Conservation (phyloP, 1,284 basidiomycete genomes). For the Melanopsichium pennsylvanicum region DNA sequence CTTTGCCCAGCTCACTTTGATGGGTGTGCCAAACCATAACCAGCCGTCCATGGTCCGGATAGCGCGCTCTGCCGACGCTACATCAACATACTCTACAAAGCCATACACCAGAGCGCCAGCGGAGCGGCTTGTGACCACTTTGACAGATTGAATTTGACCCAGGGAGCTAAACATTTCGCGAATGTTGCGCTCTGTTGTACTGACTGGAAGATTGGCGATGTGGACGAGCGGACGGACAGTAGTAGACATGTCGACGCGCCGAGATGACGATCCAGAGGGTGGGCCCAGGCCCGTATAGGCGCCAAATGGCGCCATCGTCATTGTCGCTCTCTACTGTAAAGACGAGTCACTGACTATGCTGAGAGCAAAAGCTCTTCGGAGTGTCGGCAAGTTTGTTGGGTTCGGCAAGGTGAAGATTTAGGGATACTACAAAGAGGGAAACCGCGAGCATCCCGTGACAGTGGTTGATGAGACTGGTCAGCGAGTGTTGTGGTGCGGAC, state of each 20-base stretch:
- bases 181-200: slow-evolving; percentile 78
- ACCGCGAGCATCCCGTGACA: too few relatives aligned
- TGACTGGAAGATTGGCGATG: slow-evolving; percentile 77
- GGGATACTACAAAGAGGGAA: too few relatives aligned
- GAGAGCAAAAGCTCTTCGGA: neutral
- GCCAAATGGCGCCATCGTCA: slow-evolving; percentile 20
- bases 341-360: neutral
- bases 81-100: slow-evolving; percentile 91
- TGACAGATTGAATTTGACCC: slow-evolving; percentile 92
- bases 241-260: slow-evolving; percentile 11
- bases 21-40: slow-evolving; percentile 88
- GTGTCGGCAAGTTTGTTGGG: too few relatives aligned
- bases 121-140: slow-evolving; percentile 81
- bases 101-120: slow-evolving; percentile 98
- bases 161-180: slow-evolving; percentile 95
- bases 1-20: slow-evolving; percentile 65
- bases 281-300: neutral
- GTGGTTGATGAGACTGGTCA: too few relatives aligned
- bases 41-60: slow-evolving; percentile 94
- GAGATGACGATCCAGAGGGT: slow-evolving; percentile 9
- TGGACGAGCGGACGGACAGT: slow-evolving; percentile 24
- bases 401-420: too few relatives aligned
- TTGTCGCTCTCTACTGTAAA: neutral
- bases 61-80: slow-evolving; percentile 95
- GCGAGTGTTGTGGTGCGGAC: too few relatives aligned